phyloP scores from a whole-genome alignment of 2,329 filamentous ascomycete species.

The Fusarium zealandicum region DNA sequence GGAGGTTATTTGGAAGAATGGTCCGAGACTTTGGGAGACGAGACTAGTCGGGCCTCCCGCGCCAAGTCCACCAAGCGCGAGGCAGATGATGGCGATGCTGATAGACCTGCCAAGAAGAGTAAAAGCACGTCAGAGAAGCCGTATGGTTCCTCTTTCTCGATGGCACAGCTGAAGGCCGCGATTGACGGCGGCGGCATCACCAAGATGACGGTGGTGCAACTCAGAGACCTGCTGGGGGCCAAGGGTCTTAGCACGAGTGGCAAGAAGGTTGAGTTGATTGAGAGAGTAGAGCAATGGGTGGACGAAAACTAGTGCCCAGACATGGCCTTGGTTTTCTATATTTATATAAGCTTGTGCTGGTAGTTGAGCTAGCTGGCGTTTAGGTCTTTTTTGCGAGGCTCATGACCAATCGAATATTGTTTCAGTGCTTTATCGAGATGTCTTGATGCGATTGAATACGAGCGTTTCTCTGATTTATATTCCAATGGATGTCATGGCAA shows the following conservation, averaged over 20 bases:
- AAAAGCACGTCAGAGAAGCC: constrained; percentile 47
- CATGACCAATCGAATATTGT: not conserved
- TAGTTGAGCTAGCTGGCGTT: constrained; percentile 15
- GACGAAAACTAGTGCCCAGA: constrained; percentile 51
- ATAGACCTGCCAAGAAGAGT: constrained; percentile 56
- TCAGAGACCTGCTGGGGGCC: constrained; percentile 57
- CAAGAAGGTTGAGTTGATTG: constrained; percentile 62
- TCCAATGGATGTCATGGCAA: not conserved
- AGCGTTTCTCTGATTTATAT: too few relatives aligned
- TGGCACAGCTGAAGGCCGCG: constrained; percentile 55
- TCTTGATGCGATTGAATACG: too few relatives aligned
- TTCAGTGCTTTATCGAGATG: too few relatives aligned
- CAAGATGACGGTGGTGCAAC: constrained; percentile 62
- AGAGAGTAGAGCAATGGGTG: constrained; percentile 64
- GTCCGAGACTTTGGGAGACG: constrained; percentile 71
- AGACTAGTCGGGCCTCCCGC: constrained; percentile 50
- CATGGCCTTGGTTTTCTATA: constrained; percentile 1
- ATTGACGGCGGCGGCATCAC: constrained; percentile 55
- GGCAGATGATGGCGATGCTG: constrained; percentile 53
- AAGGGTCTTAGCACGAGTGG: constrained; percentile 59
- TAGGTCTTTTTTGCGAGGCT: not conserved
- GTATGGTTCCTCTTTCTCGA: constrained; percentile 48
- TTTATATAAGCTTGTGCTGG: constrained; percentile 1
- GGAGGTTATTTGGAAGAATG: constrained; percentile 82
- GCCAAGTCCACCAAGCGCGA: constrained; percentile 60